These are phyloP conservation scores for Podospora pseudoanserina DNA, from an alignment of 495 filamentous ascomycete species.

Conservation along the genomic window DNA sequence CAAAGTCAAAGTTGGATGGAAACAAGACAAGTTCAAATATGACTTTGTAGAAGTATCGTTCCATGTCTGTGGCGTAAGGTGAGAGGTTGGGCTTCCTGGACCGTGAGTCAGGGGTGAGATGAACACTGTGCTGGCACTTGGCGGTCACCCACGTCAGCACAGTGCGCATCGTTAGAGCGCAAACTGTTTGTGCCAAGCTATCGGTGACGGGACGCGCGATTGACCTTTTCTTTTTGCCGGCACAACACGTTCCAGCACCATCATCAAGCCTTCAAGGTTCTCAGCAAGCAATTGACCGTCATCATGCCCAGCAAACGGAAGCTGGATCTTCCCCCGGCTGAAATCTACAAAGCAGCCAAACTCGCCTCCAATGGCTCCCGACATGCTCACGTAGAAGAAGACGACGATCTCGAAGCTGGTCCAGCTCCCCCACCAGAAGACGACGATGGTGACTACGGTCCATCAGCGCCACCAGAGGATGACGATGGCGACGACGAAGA, in stretches of 20 bases:
- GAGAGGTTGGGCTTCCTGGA: not conserved
- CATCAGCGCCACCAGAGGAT: slow-evolving; percentile 63
- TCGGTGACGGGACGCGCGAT: not conserved
- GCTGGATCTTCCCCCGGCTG: slow-evolving; percentile 43
- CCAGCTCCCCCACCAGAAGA: slow-evolving; percentile 47
- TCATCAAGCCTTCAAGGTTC: not conserved
- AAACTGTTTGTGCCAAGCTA: not conserved
- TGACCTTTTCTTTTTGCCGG: slow-evolving; percentile 10
- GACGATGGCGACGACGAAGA: slow-evolving; percentile 79
- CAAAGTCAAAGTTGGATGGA: not conserved
- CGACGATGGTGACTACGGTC: slow-evolving; percentile 63
- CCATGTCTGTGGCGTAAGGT: not conserved
- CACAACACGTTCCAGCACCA: not conserved
- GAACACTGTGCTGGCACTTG: not conserved
- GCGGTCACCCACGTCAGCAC: not conserved
- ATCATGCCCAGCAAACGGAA: slow-evolving; percentile 1
- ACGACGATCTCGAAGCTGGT: slow-evolving; percentile 56
- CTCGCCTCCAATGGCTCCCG: slow-evolving; percentile 47
- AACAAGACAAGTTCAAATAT: not conserved
- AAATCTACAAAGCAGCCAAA: slow-evolving; percentile 86
- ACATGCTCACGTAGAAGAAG: slow-evolving; percentile 40
- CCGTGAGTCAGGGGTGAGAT: not conserved
- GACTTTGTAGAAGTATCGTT: not conserved
- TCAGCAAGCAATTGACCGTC: not conserved
- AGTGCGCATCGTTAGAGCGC: not conserved